These are phyloP conservation scores for Nothophoma quercina DNA, from an alignment of 2,329 filamentous ascomycete species.

Conservation along the genomic window DNA sequence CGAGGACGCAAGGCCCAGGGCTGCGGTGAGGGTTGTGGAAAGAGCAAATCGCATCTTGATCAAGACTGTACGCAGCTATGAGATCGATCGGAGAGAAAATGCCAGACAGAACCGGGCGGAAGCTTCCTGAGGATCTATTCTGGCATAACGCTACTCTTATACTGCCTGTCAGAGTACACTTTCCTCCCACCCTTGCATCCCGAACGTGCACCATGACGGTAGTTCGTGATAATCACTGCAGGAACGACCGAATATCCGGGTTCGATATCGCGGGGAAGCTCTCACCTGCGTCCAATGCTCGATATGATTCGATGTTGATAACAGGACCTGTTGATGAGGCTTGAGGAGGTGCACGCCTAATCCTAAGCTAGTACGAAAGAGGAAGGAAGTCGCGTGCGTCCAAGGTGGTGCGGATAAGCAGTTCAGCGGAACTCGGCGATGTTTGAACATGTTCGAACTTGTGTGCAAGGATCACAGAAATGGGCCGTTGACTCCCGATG, in stretches of 20 bases:
- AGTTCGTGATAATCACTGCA: conserved; percentile 11
- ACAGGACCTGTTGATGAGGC: conserved; percentile 4
- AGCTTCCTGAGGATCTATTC: not conserved
- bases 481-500: not conserved
- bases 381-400: conserved; percentile 14
- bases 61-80: not conserved
- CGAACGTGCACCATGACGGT: not conserved
- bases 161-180: not conserved
- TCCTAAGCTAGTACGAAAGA: conserved; percentile 2
- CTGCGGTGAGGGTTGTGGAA: conserved; percentile 23
- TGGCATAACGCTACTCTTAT: not conserved
- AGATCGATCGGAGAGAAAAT: not conserved
- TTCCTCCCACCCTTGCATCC: not conserved
- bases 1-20: conserved; percentile 25
- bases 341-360: conserved; percentile 4
- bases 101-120: not conserved
- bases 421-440: conserved; percentile 15
- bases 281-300: not conserved
- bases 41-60: conserved; percentile 27
- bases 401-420: conserved; percentile 14
- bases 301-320: conserved; percentile 17
- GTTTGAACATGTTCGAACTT: too few species aligned
- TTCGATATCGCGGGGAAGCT: conserved; percentile 9
- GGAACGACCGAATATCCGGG: conserved; percentile 5
- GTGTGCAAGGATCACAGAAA: too few species aligned